Conservation (phyloP, 73 alveolate species). For the Blepharisma stoltei region DNA sequence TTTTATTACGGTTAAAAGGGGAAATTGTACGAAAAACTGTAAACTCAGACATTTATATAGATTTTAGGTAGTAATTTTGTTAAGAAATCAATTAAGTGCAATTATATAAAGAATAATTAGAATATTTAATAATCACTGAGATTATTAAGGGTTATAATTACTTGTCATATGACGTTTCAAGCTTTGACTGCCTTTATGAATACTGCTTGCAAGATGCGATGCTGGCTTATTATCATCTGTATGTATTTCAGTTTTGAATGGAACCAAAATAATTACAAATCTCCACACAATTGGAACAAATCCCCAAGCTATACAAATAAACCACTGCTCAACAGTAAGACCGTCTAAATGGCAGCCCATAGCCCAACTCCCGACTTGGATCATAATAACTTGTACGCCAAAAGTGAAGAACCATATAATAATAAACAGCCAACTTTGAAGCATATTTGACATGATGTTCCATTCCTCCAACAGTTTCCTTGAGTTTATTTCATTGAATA, state of each 20-base stretch:
- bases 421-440: slow-evolving; percentile 55
- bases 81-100: too few species aligned
- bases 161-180: too few species aligned
- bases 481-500: slow-evolving; percentile 82
- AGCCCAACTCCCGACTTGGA: slow-evolving; percentile 63
- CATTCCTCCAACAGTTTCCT: slow-evolving; percentile 83
- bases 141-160: too few species aligned
- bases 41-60: too few species aligned
- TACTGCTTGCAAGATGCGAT: too few species aligned
- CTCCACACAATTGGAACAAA: slow-evolving; percentile 38
- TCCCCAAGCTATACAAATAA: slow-evolving; percentile 76
- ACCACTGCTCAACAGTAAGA: slow-evolving; percentile 67
- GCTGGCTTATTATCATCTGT: too few species aligned
- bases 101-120: too few species aligned
- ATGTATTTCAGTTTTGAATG: neutral
- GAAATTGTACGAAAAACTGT: too few species aligned
- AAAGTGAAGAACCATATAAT: slow-evolving; percentile 61
- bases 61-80: too few species aligned
- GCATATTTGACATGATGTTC: slow-evolving; percentile 71
- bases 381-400: slow-evolving; percentile 51
- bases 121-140: too few species aligned
- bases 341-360: slow-evolving; percentile 76
- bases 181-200: too few species aligned
- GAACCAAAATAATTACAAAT: slow-evolving; percentile 29
- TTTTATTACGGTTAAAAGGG: too few species aligned